A percentile compares a stretch with the other conserved stretches of the same genome.
Evolutionary conservation across 345 rosid species (phyloP).

Genomic region (Moricandia arvensis): DNA sequence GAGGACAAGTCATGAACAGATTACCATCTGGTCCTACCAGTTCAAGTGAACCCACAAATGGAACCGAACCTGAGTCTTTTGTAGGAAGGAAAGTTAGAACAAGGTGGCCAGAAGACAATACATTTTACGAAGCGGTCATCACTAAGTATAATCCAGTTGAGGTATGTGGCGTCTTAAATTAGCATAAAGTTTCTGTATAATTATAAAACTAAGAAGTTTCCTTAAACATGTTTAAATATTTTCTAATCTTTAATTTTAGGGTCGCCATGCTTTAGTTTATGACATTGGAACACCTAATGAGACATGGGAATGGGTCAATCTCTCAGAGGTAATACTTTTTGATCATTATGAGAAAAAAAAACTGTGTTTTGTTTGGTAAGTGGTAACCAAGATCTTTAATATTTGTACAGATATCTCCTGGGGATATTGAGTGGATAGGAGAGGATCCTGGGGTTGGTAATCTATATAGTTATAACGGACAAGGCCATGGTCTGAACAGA

Average conservation of each 20-base stretch:
- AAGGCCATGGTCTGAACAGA: constrained; percentile 44
- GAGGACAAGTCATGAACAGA: constrained; percentile 62
- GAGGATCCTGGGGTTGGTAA: constrained; percentile 61
- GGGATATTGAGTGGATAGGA: constrained; percentile 78
- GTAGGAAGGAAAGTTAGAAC: constrained; percentile 77
- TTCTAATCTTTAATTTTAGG: constrained; percentile 41
- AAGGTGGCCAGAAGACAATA: constrained; percentile 94
- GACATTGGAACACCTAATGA: constrained; percentile 68
- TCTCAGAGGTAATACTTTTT: constrained; percentile 59
- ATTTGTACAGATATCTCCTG: constrained; percentile 61
- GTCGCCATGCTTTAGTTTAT: constrained; percentile 80
- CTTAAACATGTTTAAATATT: background rate
- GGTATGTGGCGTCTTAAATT: constrained; percentile 42
- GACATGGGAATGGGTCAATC: constrained; percentile 96
- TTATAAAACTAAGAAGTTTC: background rate
- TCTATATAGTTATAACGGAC: constrained; percentile 51
- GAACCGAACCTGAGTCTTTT: constrained; percentile 46
- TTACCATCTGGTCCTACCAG: constrained; percentile 48
- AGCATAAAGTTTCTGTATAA: background rate
- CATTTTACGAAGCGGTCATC: constrained; percentile 86
- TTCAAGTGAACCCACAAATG: constrained; percentile 49
- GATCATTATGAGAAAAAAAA: background rate
- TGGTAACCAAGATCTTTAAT: background rate
- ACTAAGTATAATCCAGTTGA: constrained; percentile 59
- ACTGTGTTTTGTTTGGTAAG: no score